Conservation (phyloP, 345 rosid genomes). For the Brassica juncea region DNA sequence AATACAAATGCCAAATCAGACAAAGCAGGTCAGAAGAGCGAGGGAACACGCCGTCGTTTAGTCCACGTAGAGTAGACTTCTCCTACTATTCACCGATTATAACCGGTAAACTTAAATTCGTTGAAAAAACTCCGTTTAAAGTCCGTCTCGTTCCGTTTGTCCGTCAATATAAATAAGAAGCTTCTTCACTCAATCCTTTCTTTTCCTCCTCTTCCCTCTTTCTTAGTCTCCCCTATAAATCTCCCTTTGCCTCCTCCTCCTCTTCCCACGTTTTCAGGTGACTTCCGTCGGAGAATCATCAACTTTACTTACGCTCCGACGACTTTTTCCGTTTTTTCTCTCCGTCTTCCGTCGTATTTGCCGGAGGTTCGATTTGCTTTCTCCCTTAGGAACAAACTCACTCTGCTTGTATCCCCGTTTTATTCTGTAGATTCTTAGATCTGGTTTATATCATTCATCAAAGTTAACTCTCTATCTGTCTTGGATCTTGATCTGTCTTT, state of each 20-base stretch:
- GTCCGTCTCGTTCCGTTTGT: not conserved
- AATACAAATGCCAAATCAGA: conserved; percentile 30
- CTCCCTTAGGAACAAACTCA: conserved; percentile 30
- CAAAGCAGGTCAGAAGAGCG: not conserved
- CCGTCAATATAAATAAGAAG: conserved; percentile 51
- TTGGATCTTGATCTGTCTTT: conserved; percentile 50
- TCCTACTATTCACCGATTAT: conserved; percentile 28
- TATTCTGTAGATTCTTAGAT: conserved; percentile 35
- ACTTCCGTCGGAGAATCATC: conserved; percentile 35
- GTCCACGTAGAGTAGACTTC: conserved; percentile 25
- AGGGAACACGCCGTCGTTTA: conserved; percentile 29
- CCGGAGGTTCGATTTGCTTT: conserved; percentile 22
- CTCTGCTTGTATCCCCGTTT: not conserved
- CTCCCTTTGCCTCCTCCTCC: not conserved
- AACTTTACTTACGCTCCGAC: conserved; percentile 7
- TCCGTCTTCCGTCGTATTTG: not conserved
- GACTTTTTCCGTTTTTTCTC: not conserved
- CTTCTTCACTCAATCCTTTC: conserved; percentile 17
- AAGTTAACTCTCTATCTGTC: conserved; percentile 10
- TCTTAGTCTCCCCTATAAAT: conserved; percentile 28
- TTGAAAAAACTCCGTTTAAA: conserved; percentile 26
- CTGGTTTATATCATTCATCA: conserved; percentile 18
- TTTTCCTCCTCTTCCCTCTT: conserved; percentile 20
- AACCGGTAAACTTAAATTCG: conserved; percentile 29
- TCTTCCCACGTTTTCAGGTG: conserved; percentile 43